A percentile compares a stretch with the other conserved stretches of the same genome.
Conservation (phyloP, 179 eudicot genomes). For the Spinacia oleracea region DNA sequence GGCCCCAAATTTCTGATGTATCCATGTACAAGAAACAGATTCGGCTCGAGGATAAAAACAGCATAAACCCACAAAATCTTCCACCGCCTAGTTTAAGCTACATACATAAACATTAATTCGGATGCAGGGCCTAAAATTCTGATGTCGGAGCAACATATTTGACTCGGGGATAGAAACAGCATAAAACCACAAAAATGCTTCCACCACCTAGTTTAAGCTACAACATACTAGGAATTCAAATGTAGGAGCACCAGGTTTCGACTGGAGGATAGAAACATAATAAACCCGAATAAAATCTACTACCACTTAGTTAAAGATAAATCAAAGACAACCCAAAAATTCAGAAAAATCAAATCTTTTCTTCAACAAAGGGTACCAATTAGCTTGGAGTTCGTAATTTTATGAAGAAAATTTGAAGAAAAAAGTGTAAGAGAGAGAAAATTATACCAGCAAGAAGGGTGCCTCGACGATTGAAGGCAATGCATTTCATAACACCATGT, state of each 20-base stretch:
- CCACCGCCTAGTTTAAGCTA: no score
- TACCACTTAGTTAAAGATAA: background rate
- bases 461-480: slow-evolving; percentile 95
- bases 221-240: background rate
- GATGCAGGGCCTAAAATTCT: background rate
- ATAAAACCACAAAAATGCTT: background rate
- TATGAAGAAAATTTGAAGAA: background rate
- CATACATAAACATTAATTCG: no score
- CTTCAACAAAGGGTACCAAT: background rate
- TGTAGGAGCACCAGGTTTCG: background rate
- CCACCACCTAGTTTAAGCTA: background rate
- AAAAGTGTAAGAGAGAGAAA: background rate
- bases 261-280: background rate
- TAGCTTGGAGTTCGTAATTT: slow-evolving; percentile 1
- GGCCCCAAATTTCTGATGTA: background rate
- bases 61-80: no score
- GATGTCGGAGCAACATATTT: background rate
- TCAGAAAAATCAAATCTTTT: background rate
- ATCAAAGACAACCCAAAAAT: background rate
- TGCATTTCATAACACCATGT: slow-evolving; percentile 86
- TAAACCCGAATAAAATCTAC: background rate
- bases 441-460: slow-evolving; percentile 92
- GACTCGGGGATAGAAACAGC: background rate
- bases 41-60: no score
- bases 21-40: no score